Base-by-base conservation (phyloP, 768 basidiomycete genomes). In the Cystobasidiopsis lactophilus region DNA sequence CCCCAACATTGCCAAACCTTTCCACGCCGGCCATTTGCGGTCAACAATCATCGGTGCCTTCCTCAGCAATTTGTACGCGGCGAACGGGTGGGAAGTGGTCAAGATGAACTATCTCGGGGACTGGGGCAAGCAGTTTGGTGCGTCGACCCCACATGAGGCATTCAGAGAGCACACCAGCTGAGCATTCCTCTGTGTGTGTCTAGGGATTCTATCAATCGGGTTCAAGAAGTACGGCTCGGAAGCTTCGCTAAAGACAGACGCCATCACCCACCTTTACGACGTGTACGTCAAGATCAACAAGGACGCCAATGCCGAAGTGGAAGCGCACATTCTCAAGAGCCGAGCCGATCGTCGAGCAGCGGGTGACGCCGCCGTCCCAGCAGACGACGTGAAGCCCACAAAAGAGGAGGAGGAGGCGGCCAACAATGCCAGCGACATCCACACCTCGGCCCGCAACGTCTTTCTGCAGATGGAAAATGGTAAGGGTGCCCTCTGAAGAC, bases 31-130 rank as follows among this genome's bases (percentile, higher is more conserved):
- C 14, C 91, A 96, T 67, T 69, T 96, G 55, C 76, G 91, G 37
- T 88, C 85, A 51, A 98, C 91, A n/a, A 98, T 98, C 66, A 91
- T 96, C 63, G 91, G 91, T n/a, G 80, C 84, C 0, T 93, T 93
- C 71, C 67, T 95, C 54, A 72, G 76, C 10, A 95, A 95, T 68
- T 61, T 95, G 39, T 91, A 96, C 72, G 80, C 78, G 63, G 75
- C 84, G 5, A 85, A 80, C 61, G 89, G 91, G 16, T 96, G 85
- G 88, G 75, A 85, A 5, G 86, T 89, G n/a, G 67, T 75, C 35
- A 74, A 81, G 1, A 70, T 95, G 68, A 98, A 98, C 66, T 98
- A 98, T 65, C 75, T 95, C 16, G 91, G 91, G 2, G 91, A 95
- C 64, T 96, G 89, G 91, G 91, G 91, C 23, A 95, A 88, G 39